Conservation (phyloP, 345 rosid species). For the Melaleuca quinquenervia region DNA sequence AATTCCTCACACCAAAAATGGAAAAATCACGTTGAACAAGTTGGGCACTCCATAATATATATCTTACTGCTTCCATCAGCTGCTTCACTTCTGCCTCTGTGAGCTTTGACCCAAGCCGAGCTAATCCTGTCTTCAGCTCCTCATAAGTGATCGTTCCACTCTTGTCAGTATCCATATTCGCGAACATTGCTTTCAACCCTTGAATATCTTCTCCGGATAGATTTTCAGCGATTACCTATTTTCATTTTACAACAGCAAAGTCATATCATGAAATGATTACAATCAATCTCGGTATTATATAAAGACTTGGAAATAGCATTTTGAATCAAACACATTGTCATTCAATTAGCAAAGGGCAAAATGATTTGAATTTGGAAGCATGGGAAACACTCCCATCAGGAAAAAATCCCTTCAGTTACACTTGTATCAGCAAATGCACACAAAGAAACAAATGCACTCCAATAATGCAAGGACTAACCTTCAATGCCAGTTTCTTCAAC, state of each 20-base stretch:
- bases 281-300: not conserved
- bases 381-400: not conserved
- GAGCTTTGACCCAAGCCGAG: conserved; percentile 72
- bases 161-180: conserved; percentile 74
- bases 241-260: not conserved
- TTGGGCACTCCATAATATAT: too few species aligned
- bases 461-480: conserved; percentile 26
- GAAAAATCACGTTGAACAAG: not conserved
- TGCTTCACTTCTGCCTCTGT: conserved; percentile 67
- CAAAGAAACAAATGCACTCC: not conserved
- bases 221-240: conserved; percentile 77
- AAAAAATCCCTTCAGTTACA: not conserved
- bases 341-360: not conserved
- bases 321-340: not conserved
- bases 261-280: not conserved
- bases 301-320: not conserved
- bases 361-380: not conserved
- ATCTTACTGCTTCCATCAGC: conserved; percentile 88
- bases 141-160: conserved; percentile 79
- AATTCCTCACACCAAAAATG: not conserved
- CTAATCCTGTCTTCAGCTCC: conserved; percentile 67
- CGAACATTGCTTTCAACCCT: conserved; percentile 67
- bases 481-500: conserved; percentile 83
- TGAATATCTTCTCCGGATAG: conserved; percentile 71
- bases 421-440: not conserved